Conservation (phyloP, 768 basidiomycete genomes). For the Suillus spraguei region DNA sequence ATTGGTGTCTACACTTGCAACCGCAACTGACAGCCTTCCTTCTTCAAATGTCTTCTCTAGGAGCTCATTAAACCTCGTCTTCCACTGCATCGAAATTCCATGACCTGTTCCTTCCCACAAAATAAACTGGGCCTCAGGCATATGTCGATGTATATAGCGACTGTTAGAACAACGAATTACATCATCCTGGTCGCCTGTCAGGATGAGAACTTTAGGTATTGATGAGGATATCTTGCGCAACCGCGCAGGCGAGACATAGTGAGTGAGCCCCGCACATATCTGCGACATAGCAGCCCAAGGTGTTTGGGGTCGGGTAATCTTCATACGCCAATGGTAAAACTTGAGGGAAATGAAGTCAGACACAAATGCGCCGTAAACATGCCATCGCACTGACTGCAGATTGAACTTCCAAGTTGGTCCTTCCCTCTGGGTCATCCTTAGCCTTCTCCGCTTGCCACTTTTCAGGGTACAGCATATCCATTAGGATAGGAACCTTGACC, state of each 20-base stretch:
- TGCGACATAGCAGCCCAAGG: slow-evolving; percentile 70
- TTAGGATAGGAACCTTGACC: slow-evolving; percentile 49
- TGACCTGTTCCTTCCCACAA: slow-evolving; percentile 68
- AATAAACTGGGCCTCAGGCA: slow-evolving; percentile 60
- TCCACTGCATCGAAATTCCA: slow-evolving; percentile 53
- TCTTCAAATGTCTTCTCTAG: slow-evolving; percentile 60
- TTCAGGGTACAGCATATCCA: slow-evolving; percentile 61
- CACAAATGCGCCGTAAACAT: neutral
- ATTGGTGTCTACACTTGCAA: slow-evolving; percentile 1
- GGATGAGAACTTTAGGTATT: slow-evolving; percentile 65
- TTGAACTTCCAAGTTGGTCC: slow-evolving; percentile 68
- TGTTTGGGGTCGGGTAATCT: slow-evolving; percentile 58
- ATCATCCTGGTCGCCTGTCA: slow-evolving; percentile 71
- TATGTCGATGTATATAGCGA: slow-evolving; percentile 49
- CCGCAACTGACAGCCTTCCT: slow-evolving; percentile 33
- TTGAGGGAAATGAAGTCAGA: slow-evolving; percentile 26
- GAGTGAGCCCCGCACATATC: slow-evolving; percentile 67
- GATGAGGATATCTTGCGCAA: slow-evolving; percentile 50
- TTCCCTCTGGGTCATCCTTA: slow-evolving; percentile 52
- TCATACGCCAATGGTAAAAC: slow-evolving; percentile 48
- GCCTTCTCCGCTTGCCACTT: slow-evolving; percentile 62
- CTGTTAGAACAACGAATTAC: slow-evolving; percentile 58
- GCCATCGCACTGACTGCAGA: slow-evolving; percentile 42
- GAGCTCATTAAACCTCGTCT: slow-evolving; percentile 52
- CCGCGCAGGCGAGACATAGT: slow-evolving; percentile 53